Conservation (phyloP, 2,329 filamentous ascomycete species). For the Microcyclospora tardicrescens region DNA sequence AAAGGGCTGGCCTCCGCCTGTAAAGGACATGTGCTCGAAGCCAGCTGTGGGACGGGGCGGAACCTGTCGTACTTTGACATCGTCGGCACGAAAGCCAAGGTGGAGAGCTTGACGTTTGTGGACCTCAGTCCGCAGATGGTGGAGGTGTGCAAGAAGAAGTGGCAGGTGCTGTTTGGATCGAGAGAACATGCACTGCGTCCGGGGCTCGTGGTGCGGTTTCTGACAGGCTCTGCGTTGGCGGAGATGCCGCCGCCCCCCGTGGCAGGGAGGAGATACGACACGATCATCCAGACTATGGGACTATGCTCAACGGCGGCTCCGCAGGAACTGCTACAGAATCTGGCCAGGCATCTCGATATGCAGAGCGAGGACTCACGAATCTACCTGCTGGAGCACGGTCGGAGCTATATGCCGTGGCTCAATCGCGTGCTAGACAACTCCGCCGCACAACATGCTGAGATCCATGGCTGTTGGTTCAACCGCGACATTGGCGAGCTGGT, state of each 20-base stretch:
- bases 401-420: slow-evolving; percentile 35
- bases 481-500: slow-evolving; percentile 38
- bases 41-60: slow-evolving; percentile 36
- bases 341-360: slow-evolving; percentile 26
- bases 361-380: slow-evolving; percentile 33
- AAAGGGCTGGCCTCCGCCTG: slow-evolving; percentile 29
- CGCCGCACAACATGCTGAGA: slow-evolving; percentile 35
- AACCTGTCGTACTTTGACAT: slow-evolving; percentile 34
- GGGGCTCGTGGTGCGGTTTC: slow-evolving; percentile 23
- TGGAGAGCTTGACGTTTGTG: slow-evolving; percentile 33
- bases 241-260: slow-evolving; percentile 29
- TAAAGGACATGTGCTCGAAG: slow-evolving; percentile 36
- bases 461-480: slow-evolving; percentile 41
- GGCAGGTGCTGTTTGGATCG: slow-evolving; percentile 28
- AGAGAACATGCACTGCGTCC: slow-evolving; percentile 8
- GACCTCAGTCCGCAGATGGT: slow-evolving; percentile 37
- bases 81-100: slow-evolving; percentile 8
- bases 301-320: slow-evolving; percentile 37
- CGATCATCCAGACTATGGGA: slow-evolving; percentile 40
- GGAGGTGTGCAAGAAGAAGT: slow-evolving; percentile 35
- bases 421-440: slow-evolving; percentile 34
- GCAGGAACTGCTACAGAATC: slow-evolving; percentile 30
- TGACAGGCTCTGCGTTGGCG: slow-evolving; percentile 32
- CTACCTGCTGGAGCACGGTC: slow-evolving; percentile 38
- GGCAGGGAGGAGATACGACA: slow-evolving; percentile 29